phyloP scores from a whole-genome alignment of 371 early-diverging fungal genomes.

The Mucor circinelloides region DNA sequence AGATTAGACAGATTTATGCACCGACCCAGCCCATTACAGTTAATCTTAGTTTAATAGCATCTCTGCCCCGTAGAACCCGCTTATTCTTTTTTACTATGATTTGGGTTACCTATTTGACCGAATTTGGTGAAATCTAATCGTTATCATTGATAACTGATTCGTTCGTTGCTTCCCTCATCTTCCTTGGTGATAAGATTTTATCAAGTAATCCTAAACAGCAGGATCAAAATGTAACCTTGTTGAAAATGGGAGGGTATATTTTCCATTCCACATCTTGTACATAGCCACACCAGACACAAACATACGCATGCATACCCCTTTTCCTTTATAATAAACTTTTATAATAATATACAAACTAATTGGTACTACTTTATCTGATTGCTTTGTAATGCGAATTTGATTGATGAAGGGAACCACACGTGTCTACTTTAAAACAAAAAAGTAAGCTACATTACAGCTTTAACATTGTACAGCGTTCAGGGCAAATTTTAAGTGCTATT shows the following conservation, averaged over 20 bases:
- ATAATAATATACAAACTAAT: background rate
- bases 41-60: background rate
- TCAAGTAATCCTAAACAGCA: background rate
- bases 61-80: background rate
- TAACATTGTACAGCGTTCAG: background rate
- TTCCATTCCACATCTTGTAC: background rate
- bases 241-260: background rate
- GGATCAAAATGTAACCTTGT: background rate
- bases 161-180: background rate
- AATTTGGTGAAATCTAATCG: slow-evolving; percentile 5
- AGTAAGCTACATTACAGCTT: background rate
- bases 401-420: background rate
- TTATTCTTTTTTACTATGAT: background rate
- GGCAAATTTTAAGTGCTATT: background rate
- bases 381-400: background rate
- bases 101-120: background rate
- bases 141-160: slow-evolving; percentile 1
- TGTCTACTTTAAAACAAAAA: background rate
- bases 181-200: background rate
- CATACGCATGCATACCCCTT: background rate
- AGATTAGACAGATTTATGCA: slow-evolving; percentile 31
- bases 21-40: slow-evolving; percentile 33
- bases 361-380: background rate
- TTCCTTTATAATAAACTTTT: background rate
- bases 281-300: background rate